phyloP scores from a whole-genome alignment of 371 early-diverging fungal species.

The Paraphysoderma sedebokerense region DNA sequence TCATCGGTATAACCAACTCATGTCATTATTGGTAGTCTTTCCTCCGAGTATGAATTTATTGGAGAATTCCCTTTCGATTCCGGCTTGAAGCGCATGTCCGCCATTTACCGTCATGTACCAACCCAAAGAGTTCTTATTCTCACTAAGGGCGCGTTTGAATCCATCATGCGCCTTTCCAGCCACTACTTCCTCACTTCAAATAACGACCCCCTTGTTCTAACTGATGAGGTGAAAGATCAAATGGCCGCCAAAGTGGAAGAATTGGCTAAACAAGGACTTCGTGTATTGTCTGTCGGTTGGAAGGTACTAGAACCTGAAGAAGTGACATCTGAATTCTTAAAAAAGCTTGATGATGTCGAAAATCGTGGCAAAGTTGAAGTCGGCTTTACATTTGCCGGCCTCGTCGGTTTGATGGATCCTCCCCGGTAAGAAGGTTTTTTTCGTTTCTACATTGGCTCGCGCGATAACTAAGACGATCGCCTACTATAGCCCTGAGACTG shows the following conservation, averaged over 20 bases:
- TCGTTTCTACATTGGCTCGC: too few species aligned
- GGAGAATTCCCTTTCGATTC: slow-evolving; percentile 60
- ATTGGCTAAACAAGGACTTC: slow-evolving; percentile 70
- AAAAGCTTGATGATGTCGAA: too few species aligned
- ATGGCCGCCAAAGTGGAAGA: slow-evolving; percentile 46
- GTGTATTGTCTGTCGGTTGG: slow-evolving; percentile 60
- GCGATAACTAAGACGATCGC: too few species aligned
- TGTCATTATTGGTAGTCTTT: too few species aligned
- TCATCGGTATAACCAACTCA: too few species aligned
- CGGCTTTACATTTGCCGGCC: slow-evolving; percentile 23
- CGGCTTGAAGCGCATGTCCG: slow-evolving; percentile 81
- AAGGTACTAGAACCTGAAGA: too few species aligned
- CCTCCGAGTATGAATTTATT: neutral
- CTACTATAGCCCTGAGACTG: slow-evolving; percentile 41
- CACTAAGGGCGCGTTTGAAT: slow-evolving; percentile 84
- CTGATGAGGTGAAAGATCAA: slow-evolving; percentile 37
- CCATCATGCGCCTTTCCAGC: slow-evolving; percentile 26
- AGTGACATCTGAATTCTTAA: too few species aligned
- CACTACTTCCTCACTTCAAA: slow-evolving; percentile 8
- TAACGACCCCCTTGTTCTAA: slow-evolving; percentile 3
- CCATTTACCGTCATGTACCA: slow-evolving; percentile 24
- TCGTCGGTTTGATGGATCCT: slow-evolving; percentile 56
- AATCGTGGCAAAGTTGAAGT: too few species aligned
- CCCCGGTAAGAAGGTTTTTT: too few species aligned
- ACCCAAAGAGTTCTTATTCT: slow-evolving; percentile 29